Evolutionary conservation across 192 early-diverging fungal species (phyloP).

Genomic region (Linnemannia hyalina): DNA sequence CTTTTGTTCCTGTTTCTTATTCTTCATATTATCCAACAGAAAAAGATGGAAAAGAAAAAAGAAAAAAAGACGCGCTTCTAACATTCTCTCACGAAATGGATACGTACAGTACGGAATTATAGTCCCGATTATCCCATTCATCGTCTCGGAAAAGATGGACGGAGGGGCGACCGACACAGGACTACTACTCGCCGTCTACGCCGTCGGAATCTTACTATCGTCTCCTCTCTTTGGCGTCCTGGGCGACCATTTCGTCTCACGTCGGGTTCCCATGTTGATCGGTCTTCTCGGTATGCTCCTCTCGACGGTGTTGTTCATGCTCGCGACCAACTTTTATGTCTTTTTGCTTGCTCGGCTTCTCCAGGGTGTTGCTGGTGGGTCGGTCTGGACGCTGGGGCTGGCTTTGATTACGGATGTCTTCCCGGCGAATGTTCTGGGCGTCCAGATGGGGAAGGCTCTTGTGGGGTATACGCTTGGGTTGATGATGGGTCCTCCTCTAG

Average conservation of each 20-base stretch:
- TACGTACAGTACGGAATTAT: conserved; percentile 73
- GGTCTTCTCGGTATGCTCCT: conserved; percentile 73
- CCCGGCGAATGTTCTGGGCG: conserved; percentile 63
- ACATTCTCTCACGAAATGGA: not conserved
- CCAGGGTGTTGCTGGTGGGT: conserved; percentile 79
- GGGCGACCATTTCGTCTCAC: conserved; percentile 75
- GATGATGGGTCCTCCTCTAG: conserved; percentile 76
- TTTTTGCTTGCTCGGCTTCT: conserved; percentile 75
- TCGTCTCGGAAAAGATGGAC: conserved; percentile 71
- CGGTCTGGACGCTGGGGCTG: conserved; percentile 78
- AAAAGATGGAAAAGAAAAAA: not conserved
- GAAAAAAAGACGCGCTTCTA: not conserved
- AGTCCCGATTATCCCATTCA: conserved; percentile 79
- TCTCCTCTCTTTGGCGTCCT: conserved; percentile 76
- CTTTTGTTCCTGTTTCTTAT: not conserved
- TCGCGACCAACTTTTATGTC: conserved; percentile 72
- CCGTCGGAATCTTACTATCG: conserved; percentile 70
- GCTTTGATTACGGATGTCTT: conserved; percentile 77
- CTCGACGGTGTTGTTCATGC: conserved; percentile 73
- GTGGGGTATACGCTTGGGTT: conserved; percentile 76
- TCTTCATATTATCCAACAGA: too few relatives aligned
- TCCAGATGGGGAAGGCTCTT: conserved; percentile 79
- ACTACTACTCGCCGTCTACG: conserved; percentile 71
- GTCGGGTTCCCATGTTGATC: conserved; percentile 74
- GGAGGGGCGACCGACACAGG: conserved; percentile 71